Percentiles rank a stretch among this genome's conserved stretches.
These are phyloP conservation scores for Ganoderma lucidum DNA, from an alignment of 1,284 basidiomycete genomes.

Conservation along the genomic window DNA sequence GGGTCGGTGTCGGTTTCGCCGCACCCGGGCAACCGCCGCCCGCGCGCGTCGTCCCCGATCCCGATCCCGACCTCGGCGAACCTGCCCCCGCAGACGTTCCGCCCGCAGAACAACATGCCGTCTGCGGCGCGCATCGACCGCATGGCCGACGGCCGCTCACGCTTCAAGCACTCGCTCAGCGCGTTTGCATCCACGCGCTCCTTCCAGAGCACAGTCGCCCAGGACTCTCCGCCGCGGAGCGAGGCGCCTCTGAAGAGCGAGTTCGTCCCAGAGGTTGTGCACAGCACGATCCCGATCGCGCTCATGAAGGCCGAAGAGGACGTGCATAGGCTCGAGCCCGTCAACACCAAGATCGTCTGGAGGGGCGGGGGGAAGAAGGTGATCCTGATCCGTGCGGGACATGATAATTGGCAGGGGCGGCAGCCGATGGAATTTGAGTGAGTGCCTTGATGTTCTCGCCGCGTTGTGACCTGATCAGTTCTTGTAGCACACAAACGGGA, in stretches of 20 bases:
- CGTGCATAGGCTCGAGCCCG: conserved; percentile 45
- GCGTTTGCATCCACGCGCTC: conserved; percentile 53
- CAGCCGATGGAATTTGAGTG: conserved; percentile 70
- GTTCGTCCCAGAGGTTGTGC: conserved; percentile 64
- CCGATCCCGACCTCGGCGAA: conserved; percentile 55
- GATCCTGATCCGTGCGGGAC: conserved; percentile 70
- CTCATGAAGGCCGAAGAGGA: conserved; percentile 51
- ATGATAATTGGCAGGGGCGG: conserved; percentile 76
- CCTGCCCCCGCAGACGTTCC: conserved; percentile 45
- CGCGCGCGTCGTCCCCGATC: conserved; percentile 48
- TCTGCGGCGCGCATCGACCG: conserved; percentile 43
- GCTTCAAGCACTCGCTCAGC: conserved; percentile 46
- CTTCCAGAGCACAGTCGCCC: conserved; percentile 45
- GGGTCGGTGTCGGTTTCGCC: conserved; percentile 49
- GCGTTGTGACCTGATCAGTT: conserved; percentile 10
- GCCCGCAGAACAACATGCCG: conserved; percentile 44
- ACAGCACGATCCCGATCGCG: conserved; percentile 68
- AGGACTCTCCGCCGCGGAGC: conserved; percentile 40
- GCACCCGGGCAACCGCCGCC: conserved; percentile 50
- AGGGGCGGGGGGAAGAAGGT: conserved; percentile 67
- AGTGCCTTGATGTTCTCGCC: conserved; percentile 38
- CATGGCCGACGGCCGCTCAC: conserved; percentile 34
- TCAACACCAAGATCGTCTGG: conserved; percentile 70
- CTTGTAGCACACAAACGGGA: conserved; percentile 44
- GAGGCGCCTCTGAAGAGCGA: conserved; percentile 39